Conservation (phyloP, 2,329 filamentous ascomycete species). For the Chaetomium olivaceum region DNA sequence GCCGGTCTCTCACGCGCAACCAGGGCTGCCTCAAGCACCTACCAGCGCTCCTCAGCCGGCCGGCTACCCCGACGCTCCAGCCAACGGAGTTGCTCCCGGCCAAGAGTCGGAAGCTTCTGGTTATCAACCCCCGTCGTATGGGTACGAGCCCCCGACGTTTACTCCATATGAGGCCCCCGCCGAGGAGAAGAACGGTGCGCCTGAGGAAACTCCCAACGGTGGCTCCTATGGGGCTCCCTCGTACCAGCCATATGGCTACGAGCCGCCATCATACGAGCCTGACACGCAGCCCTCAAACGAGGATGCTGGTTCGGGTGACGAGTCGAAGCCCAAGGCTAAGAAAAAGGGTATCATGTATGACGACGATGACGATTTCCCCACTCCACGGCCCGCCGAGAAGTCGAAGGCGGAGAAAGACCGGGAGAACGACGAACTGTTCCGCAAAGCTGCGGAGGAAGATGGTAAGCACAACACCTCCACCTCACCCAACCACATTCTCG, state of each 20-base stretch:
- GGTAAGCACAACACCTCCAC: constrained; percentile 48
- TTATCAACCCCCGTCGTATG: constrained; percentile 52
- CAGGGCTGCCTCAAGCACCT: constrained; percentile 19
- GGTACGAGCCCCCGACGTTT: constrained; percentile 52
- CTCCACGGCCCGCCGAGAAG: constrained; percentile 55
- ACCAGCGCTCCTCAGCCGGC: constrained; percentile 23
- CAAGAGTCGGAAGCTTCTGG: constrained; percentile 22
- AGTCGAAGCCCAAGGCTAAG: constrained; percentile 60
- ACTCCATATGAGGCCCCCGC: constrained; percentile 35
- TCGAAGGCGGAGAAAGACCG: constrained; percentile 68
- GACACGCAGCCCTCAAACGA: constrained; percentile 50
- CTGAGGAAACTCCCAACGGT: constrained; percentile 31
- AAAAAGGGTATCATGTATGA: constrained; percentile 82
- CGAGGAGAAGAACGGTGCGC: constrained; percentile 24
- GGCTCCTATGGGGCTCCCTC: constrained; percentile 37
- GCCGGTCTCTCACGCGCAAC: constrained; percentile 25
- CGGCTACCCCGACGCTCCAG: constrained; percentile 24
- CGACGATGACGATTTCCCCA: constrained; percentile 70
- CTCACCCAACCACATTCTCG: not conserved
- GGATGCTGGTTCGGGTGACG: constrained; percentile 48
- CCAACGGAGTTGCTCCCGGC: constrained; percentile 29
- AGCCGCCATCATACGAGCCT: constrained; percentile 63
- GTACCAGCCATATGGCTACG: constrained; percentile 51
- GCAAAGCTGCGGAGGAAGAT: constrained; percentile 76
- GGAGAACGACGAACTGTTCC: constrained; percentile 82